Base-by-base conservation (phyloP, 176 grass and related monocot genomes). In the Ensete ventricosum region DNA sequence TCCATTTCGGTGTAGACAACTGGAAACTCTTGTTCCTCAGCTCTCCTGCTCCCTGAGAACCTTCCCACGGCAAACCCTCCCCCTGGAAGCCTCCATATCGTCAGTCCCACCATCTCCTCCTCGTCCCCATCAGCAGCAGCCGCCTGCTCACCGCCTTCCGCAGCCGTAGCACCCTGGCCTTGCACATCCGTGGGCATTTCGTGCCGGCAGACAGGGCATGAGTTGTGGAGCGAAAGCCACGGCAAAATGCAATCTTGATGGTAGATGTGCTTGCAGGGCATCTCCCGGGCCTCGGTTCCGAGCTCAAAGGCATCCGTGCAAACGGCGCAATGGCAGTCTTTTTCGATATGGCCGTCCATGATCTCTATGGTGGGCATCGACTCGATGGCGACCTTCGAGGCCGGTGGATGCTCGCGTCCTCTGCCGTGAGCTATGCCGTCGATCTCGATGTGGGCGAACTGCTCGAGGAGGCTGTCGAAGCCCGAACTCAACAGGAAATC, bases 341-440 rank as follows among this genome's bases (percentile, higher is more conserved):
- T 79, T 14, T 16, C 52, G 54, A 79, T 50, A 23, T 59, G 77
- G 13, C 13, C 77, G 52, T 52, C 53, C 19, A 10, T 17, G 64
- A 79, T 79, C 77, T 79, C 77, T 8, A 79, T 34, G 2, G 77
- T 71, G 65, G 77, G 77, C 77, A 79, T 79, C 66, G 77, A 92
- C 57, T 92, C 86, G 55, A 92, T 84, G 27, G 90, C 84, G 0
- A 86, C 83, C 90, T 92, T 92, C 43, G 90, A 92, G 19, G 90
- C 90, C 63, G 69, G 69, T 1, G 48, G 69, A n/a, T 71, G 43
- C 4, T 52, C 69, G 48, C 34, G 14, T 11, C 48, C 69, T 8
- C 19, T 34, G 17, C 69, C 34, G 69, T 43, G 34, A 43, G 34
- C 34, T 43, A 71, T 9, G 14, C 49, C 69, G 50, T 9, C 23